Base-by-base conservation (phyloP, 805 yeast genomes). In the Barnettozyma botsteinii region DNA sequence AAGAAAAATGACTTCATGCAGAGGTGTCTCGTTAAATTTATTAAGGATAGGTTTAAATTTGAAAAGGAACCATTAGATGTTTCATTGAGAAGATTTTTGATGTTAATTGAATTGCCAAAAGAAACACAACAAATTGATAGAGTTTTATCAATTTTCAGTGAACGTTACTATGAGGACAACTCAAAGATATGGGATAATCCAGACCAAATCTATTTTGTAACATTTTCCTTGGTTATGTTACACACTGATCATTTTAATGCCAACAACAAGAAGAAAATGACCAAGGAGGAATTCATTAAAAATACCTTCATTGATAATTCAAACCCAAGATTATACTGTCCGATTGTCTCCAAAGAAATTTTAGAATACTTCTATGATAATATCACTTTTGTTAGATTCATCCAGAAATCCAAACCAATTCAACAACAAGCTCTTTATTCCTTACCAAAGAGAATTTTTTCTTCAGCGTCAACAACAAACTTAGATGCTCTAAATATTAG, bases 111-210 rank as follows among this genome's bases (percentile, higher is more conserved):
- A 39, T 60, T 84, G 20, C 93, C 93, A 0, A 71, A 67, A 45
- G 93, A 84, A 52, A 65, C 86, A 0, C 91, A 83, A 54, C 89
- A 84, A 52, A 83, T 84, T 37, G 91, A 84, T 50, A 64, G 88
- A 34, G 69, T 81, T 4, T 60, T 84, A 30, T 74, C 72, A 38
- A 70, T 70, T 24, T 79, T 84, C 57, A 72, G 84, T 9, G 54
- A 52, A 22, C 66, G 72, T 19, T 84, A 77, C 56, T 68, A 67
- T 43, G 35, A 43, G 1, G 48, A 50, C 21, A 55, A 53, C 28
- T 6, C 9, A 1, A 21, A 34, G 3, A 29, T 50, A 2, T 66
- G 70, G 70, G 53, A 51, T 14, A 50, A 53, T 43, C 43, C 52
- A 7, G 84, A 80, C 41, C 76, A 77, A 31, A 75, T 81, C 8